Conservation (phyloP, 2,329 filamentous ascomycete genomes). For the Stachybotrys chlorohalonatus region DNA sequence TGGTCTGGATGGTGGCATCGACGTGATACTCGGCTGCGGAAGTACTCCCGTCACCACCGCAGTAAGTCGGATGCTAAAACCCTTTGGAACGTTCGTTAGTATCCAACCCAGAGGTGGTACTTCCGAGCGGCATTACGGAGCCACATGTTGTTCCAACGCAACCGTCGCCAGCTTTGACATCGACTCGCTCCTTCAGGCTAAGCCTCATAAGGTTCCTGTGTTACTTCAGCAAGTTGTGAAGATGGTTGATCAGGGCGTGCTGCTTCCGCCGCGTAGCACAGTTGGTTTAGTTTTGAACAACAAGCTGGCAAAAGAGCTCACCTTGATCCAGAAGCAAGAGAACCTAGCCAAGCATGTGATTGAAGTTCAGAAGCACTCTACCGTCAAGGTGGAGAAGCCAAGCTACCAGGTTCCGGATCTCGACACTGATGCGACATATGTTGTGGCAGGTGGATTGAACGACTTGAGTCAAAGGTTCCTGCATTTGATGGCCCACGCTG, state of each 20-base stretch:
- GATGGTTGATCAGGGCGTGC: neutral
- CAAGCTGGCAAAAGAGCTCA: neutral
- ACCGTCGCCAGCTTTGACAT: slow-evolving; percentile 1
- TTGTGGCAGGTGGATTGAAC: slow-evolving; percentile 7
- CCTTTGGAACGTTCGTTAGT: slow-evolving; percentile 2
- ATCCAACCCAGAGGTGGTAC: neutral
- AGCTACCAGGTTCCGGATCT: slow-evolving; percentile 2
- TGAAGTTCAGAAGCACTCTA: neutral
- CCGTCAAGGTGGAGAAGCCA: neutral
- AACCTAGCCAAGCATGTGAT: neutral
- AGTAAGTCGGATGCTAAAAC: neutral
- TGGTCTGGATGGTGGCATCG: slow-evolving; percentile 1
- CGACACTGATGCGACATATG: slow-evolving; percentile 4
- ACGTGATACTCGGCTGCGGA: slow-evolving; percentile 2
- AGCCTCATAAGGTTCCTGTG: neutral
- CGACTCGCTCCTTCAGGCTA: slow-evolving; percentile 1
- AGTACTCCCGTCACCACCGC: neutral
- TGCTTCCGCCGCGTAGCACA: neutral
- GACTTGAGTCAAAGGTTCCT: slow-evolving; percentile 5
- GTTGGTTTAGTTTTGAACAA: neutral
- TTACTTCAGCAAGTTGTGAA: neutral
- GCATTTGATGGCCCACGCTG: slow-evolving; percentile 3
- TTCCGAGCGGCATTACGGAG: neutral
- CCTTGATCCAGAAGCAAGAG: neutral
- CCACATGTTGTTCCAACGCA: neutral